Evolutionary conservation across 2,329 filamentous ascomycete genomes (phyloP), one percentile per base, ranked within the genome.

Genomic region (Aspergillus cejpii): DNA sequence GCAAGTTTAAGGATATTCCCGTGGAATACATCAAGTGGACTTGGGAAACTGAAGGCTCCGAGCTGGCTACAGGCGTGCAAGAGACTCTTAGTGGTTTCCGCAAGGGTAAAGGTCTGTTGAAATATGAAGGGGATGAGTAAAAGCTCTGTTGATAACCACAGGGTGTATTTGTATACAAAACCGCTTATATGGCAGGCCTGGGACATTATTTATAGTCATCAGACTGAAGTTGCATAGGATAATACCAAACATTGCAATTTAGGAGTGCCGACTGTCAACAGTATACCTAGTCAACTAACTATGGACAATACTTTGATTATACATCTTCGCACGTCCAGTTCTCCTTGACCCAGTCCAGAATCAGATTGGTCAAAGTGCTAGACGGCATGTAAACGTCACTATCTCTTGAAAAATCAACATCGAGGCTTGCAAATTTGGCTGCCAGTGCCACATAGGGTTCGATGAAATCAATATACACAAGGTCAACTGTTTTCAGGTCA

Each of bases 381-480:
- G 73, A 74, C 3, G 71, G 67, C 57, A 78, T 72, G 51, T 76
- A 81, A 12, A 64, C 61, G 28, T 69, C 64, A 24, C 77, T 76
- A 45, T 83, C 76, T 20, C 56, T 53, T 26, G 68, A 62, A 15
- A 70, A 64, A 31, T 69, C 66, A 53, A 75, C 71, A 47, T 71
- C 71, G 40, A 76, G 64, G 2, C 76, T 76, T 7, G 78, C 62
- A 53, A 76, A 81, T 48, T 82, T 80, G 49, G 95, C 71, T 2
- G 88, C 89, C 8, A 84, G 69, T 14, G 94, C 66, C 29, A 97
- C 72, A 78, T 85, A 94, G 7, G 82, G 82, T 66, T 92, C 78
- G 27, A 97, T 82, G 64, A 96, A 98, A 62, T 94, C 89, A 46
- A 94, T 79, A 61, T 94, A 98, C 11, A 96, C 81, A 6, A 98